phyloP scores from a whole-genome alignment of 805 yeast genomes.

The Wickerhamomyces subpelliculosus region DNA sequence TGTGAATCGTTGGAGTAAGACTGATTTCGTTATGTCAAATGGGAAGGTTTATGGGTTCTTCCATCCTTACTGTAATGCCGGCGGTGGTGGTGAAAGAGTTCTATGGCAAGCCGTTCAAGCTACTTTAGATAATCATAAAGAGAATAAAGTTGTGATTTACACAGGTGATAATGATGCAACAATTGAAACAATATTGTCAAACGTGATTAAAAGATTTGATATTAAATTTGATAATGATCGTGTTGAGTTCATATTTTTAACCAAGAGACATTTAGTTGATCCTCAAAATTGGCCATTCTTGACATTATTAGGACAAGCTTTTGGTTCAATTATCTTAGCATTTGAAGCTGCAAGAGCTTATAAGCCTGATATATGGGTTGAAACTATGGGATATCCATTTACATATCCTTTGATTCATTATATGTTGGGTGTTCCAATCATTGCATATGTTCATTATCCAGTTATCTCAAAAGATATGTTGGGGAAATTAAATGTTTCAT shows the following conservation, averaged over 20 bases:
- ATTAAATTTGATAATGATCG: slow-evolving; percentile 33
- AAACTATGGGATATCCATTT: slow-evolving; percentile 93
- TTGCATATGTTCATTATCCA: slow-evolving; percentile 94
- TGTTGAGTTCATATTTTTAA: slow-evolving; percentile 56
- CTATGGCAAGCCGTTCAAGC: slow-evolving; percentile 87
- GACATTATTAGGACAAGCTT: slow-evolving; percentile 81
- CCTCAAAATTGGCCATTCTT: slow-evolving; percentile 68
- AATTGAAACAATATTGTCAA: slow-evolving; percentile 41
- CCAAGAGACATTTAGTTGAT: slow-evolving; percentile 54
- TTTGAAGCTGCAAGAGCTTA: slow-evolving; percentile 62
- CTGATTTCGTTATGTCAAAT: not conserved
- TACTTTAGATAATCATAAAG: slow-evolving; percentile 44
- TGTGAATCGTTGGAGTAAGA: too few species aligned
- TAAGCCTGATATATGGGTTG: slow-evolving; percentile 84
- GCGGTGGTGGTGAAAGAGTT: slow-evolving; percentile 98
- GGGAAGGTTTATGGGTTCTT: slow-evolving; percentile 66
- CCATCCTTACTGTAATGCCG: slow-evolving; percentile 94
- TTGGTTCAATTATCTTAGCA: slow-evolving; percentile 67
- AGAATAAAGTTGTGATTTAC: slow-evolving; percentile 61
- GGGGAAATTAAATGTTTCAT: slow-evolving; percentile 38
- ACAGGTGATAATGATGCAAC: slow-evolving; percentile 54
- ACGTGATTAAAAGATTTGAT: slow-evolving; percentile 50
- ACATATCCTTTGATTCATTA: slow-evolving; percentile 59
- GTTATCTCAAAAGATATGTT: slow-evolving; percentile 86
- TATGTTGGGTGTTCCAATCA: slow-evolving; percentile 62